These are phyloP conservation scores for Zygoascus bituminiphila DNA, from an alignment of 805 yeast species.

Conservation along the genomic window DNA sequence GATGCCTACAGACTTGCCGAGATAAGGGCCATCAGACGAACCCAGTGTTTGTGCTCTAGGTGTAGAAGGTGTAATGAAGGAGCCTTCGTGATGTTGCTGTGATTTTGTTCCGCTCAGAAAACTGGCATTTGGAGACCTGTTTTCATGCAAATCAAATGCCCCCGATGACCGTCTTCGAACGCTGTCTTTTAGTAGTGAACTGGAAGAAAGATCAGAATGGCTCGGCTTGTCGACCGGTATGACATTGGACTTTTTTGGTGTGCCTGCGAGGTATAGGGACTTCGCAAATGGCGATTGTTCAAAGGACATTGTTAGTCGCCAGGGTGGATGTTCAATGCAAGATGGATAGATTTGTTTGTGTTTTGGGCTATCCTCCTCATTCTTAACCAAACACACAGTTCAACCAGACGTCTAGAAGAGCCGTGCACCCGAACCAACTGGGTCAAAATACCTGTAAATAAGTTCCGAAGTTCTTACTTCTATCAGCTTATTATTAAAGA, in stretches of 20 bases:
- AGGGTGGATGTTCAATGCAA: too few relatives aligned
- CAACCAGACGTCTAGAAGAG: too few relatives aligned
- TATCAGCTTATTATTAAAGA: too few relatives aligned
- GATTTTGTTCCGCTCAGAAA: background rate
- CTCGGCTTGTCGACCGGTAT: background rate
- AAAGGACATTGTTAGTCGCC: constrained; percentile 15
- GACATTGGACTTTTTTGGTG: constrained; percentile 9
- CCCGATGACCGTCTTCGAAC: constrained; percentile 3
- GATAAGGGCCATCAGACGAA: too few relatives aligned
- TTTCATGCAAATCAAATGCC: background rate
- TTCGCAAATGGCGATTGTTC: constrained; percentile 17
- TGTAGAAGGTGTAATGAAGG: background rate
- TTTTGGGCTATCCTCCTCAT: too few relatives aligned
- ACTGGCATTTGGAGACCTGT: background rate
- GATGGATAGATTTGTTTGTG: too few relatives aligned
- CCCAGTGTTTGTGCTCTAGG: too few relatives aligned
- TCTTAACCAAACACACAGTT: too few relatives aligned
- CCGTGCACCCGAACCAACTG: too few relatives aligned
- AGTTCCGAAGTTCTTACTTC: too few relatives aligned
- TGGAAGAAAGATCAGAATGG: background rate
- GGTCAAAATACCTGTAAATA: too few relatives aligned
- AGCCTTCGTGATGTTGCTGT: background rate
- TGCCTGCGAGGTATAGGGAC: constrained; percentile 15
- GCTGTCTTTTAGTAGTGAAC: background rate
- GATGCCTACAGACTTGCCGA: too few relatives aligned